Conservation (phyloP, 75 land plant species). For the Cupressus sempervirens region DNA sequence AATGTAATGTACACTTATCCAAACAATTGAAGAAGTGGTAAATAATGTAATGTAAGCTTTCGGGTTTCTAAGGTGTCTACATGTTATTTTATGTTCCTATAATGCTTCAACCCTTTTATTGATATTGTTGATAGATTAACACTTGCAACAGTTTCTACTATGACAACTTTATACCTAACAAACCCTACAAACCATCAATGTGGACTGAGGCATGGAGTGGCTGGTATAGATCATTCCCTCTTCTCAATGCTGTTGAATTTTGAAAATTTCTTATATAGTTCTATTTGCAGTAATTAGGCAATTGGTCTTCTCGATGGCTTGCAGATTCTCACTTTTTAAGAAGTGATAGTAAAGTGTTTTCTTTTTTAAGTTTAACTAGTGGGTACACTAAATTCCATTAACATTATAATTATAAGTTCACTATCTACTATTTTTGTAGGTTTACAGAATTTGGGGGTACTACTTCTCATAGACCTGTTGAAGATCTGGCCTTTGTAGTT, state of each 20-base stretch:
- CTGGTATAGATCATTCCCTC: conserved; percentile 34
- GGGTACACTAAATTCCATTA: neutral
- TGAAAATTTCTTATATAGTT: neutral
- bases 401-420: neutral
- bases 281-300: neutral
- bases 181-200: conserved; percentile 67
- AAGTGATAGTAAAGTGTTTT: neutral
- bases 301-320: neutral
- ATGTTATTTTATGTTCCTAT: neutral
- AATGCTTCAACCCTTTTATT: neutral
- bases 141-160: conserved; percentile 87
- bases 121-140: conserved; percentile 47
- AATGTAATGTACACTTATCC: neutral
- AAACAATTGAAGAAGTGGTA: too few species aligned
- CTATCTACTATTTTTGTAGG: conserved; percentile 28
- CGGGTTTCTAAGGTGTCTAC: neutral
- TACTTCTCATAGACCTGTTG: conserved; percentile 39
- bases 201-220: conserved; percentile 95
- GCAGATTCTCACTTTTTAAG: neutral
- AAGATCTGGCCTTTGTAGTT: conserved; percentile 74
- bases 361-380: neutral
- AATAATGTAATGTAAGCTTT: too few species aligned
- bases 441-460: conserved; percentile 62
- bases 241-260: neutral
- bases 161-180: conserved; percentile 61